Evolutionary conservation across 495 filamentous ascomycete species (phyloP).

Genomic region (Penicillium angulare): DNA sequence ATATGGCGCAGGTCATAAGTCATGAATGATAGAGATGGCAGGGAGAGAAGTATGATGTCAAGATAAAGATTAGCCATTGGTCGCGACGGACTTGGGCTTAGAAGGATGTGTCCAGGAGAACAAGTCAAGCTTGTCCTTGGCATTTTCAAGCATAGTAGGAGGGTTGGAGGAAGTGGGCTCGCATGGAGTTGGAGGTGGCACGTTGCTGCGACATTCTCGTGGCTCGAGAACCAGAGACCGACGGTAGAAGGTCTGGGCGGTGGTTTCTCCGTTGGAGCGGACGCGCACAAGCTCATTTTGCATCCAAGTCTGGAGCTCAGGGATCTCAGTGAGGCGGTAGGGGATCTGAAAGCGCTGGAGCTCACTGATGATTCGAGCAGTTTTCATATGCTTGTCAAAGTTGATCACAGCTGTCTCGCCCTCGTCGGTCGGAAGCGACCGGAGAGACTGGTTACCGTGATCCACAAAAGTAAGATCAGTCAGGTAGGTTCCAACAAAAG

Average conservation of each 20-base stretch:
- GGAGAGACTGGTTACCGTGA: conserved; percentile 77
- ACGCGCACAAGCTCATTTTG: conserved; percentile 79
- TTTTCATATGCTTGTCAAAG: conserved; percentile 96
- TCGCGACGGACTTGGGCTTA: conserved; percentile 46
- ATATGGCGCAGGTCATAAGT: background rate
- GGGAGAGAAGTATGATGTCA: background rate
- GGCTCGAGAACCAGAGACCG: conserved; percentile 88
- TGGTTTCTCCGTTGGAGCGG: conserved; percentile 72
- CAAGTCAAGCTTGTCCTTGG: conserved; percentile 57
- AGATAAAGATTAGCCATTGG: conserved; percentile 35
- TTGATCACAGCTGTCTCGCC: conserved; percentile 81
- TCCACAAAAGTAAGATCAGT: conserved; percentile 81
- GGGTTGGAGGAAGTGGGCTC: conserved; percentile 41
- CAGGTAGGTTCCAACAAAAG: conserved; percentile 95
- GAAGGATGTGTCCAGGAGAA: conserved; percentile 53
- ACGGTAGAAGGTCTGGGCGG: conserved; percentile 77
- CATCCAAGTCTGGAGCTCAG: conserved; percentile 94
- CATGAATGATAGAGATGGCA: conserved; percentile 21
- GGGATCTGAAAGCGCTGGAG: conserved; percentile 97
- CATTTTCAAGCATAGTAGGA: conserved; percentile 46
- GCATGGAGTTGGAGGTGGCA: conserved; percentile 21
- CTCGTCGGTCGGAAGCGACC: conserved; percentile 48
- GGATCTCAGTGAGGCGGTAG: conserved; percentile 78
- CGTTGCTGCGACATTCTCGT: conserved; percentile 51
- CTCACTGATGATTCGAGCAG: conserved; percentile 91